Evolutionary conservation across 2,329 filamentous ascomycete species (phyloP).

Genomic region (Beauveria medogensis): DNA sequence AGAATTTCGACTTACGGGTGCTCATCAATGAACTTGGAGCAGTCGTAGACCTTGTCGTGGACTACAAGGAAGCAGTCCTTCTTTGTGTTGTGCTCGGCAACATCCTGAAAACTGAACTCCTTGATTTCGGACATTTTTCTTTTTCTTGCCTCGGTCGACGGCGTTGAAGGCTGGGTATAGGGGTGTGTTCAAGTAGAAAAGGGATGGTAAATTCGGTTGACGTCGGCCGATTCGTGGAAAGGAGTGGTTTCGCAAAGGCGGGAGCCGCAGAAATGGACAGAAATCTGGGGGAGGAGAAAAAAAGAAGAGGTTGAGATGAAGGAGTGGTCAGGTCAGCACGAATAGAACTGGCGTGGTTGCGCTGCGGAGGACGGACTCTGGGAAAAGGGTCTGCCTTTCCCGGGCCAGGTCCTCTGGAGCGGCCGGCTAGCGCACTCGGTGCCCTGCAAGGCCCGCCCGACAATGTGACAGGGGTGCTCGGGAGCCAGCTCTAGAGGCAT

Average conservation of each 20-base stretch:
- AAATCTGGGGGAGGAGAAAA: background rate
- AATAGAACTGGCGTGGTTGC: constrained; percentile 1
- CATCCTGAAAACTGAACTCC: constrained; percentile 69
- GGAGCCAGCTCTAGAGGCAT: background rate
- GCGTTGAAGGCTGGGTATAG: background rate
- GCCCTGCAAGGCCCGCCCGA: background rate
- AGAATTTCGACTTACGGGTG: constrained; percentile 61
- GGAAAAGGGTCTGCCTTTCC: constrained; percentile 9
- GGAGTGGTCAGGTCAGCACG: constrained; percentile 2
- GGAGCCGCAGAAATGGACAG: background rate
- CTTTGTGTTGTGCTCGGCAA: constrained; percentile 82
- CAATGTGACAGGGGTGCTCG: background rate
- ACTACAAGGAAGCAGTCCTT: constrained; percentile 89
- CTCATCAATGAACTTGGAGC: constrained; percentile 86
- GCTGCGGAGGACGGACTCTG: background rate
- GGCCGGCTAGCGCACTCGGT: background rate
- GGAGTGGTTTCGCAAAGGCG: background rate
- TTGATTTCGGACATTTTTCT: constrained; percentile 24
- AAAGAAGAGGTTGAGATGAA: background rate
- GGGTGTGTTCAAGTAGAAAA: background rate
- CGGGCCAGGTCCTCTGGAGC: constrained; percentile 2
- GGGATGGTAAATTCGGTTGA: background rate
- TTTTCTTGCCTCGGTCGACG: constrained; percentile 11
- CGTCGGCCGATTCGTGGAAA: background rate
- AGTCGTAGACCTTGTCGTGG: constrained; percentile 95